Conservation (phyloP, 495 filamentous ascomycete species). For the Margaritispora aquatica region DNA sequence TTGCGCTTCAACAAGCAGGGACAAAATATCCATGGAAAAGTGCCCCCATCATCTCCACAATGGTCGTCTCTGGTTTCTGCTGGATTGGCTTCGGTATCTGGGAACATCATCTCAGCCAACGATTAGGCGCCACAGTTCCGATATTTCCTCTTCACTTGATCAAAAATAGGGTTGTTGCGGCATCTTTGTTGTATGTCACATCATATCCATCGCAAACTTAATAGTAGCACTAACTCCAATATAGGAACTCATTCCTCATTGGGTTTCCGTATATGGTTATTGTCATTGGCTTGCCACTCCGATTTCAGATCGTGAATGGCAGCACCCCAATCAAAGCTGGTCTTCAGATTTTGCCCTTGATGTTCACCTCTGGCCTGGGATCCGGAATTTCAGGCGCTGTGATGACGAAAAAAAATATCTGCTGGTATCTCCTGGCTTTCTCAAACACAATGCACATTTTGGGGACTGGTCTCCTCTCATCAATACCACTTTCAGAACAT, state of each 20-base stretch:
- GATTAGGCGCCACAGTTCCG: conserved; percentile 26
- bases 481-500: conserved; percentile 33
- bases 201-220: conserved; percentile 31
- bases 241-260: conserved; percentile 42
- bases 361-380: conserved; percentile 42
- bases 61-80: conserved; percentile 37
- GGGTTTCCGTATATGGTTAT: conserved; percentile 50
- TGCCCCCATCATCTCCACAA: conserved; percentile 32
- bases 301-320: conserved; percentile 49
- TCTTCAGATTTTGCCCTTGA: conserved; percentile 50
- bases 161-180: conserved; percentile 27
- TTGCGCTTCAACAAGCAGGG: conserved; percentile 53
- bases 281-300: conserved; percentile 54
- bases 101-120: conserved; percentile 32
- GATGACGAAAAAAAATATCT: conserved; percentile 39
- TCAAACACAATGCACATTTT: conserved; percentile 42
- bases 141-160: conserved; percentile 33
- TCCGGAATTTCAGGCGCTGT: conserved; percentile 42
- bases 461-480: conserved; percentile 38
- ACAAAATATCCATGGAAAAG: conserved; percentile 40
- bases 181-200: conserved; percentile 30
- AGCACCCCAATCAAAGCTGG: conserved; percentile 43
- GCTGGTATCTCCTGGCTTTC: conserved; percentile 32
- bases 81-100: conserved; percentile 41
- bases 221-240: conserved; percentile 25